These are phyloP conservation scores for Coniferiporia sulphurascens DNA, from an alignment of 1,284 basidiomycete genomes.

Conservation along the genomic window DNA sequence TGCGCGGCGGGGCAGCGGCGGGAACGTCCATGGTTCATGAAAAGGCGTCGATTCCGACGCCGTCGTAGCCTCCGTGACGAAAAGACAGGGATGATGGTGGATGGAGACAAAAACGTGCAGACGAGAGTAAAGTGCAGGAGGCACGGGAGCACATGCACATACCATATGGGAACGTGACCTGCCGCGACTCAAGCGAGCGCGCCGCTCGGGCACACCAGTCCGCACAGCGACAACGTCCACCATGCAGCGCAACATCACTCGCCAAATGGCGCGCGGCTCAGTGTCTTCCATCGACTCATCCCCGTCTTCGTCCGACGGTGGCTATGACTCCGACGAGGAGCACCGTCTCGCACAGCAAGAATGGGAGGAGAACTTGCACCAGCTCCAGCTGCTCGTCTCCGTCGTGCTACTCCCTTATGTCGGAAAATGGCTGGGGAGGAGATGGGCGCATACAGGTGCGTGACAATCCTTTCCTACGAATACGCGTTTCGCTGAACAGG, in stretches of 20 bases:
- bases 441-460: constrained; percentile 83
- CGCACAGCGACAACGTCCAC: background rate
- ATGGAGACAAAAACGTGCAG: background rate
- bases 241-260: background rate
- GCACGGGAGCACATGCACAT: background rate
- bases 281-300: constrained; percentile 39
- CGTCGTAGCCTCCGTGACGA: background rate
- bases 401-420: constrained; percentile 81
- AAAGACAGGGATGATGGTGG: background rate
- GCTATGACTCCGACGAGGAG: constrained; percentile 66
- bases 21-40: constrained; percentile 43
- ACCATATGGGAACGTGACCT: background rate
- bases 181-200: background rate
- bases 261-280: constrained; percentile 36
- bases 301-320: constrained; percentile 36
- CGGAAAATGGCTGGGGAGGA: constrained; percentile 84
- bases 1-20: constrained; percentile 22
- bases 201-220: background rate
- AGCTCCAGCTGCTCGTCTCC: constrained; percentile 77
- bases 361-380: constrained; percentile 86
- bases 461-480: constrained; percentile 21
- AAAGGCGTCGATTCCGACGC: constrained; percentile 7
- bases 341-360: constrained; percentile 78
- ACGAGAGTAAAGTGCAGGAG: background rate
- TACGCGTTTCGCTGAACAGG: constrained; percentile 11